Conservation (phyloP, 2,329 filamentous ascomycete genomes). For the Huntiella abstrusa region DNA sequence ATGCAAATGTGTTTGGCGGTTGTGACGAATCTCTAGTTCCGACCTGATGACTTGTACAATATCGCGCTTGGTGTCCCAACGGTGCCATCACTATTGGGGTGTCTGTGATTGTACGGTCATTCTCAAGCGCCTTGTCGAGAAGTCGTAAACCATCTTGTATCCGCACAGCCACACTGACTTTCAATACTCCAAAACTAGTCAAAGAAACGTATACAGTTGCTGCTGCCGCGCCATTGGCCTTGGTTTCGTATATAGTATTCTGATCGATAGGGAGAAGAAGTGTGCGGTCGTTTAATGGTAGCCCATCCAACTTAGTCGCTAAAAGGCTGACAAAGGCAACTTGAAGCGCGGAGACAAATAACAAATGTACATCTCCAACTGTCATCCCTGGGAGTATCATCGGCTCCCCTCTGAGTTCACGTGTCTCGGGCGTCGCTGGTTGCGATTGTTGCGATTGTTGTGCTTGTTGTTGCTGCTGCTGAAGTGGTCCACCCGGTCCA, state of each 20-base stretch:
- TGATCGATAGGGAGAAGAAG: conserved; percentile 15
- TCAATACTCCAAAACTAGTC: conserved; percentile 34
- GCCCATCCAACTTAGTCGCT: conserved; percentile 1
- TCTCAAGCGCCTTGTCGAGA: conserved; percentile 24
- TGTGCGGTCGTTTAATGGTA: conserved; percentile 9
- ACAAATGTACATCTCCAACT: conserved; percentile 3
- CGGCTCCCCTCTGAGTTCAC: no score
- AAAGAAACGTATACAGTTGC: conserved; percentile 35
- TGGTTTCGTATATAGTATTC: conserved; percentile 16
- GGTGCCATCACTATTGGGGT: conserved; percentile 34
- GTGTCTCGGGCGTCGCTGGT: no score
- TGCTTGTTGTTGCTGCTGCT: not conserved
- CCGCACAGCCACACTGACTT: conserved; percentile 30
- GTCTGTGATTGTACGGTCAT: conserved; percentile 23
- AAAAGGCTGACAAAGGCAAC: conserved; percentile 2
- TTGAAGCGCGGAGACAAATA: conserved; percentile 9
- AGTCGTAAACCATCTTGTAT: conserved; percentile 28
- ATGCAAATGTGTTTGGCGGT: conserved; percentile 16
- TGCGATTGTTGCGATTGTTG: not conserved
- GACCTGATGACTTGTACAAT: conserved; percentile 2
- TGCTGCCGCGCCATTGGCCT: conserved; percentile 19
- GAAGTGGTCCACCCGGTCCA: not conserved
- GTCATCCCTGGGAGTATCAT: not conserved
- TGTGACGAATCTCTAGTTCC: conserved; percentile 4
- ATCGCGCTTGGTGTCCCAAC: conserved; percentile 21